Evolutionary conservation across 2,329 filamentous ascomycete genomes (phyloP).

Genomic region (Aureobasidium melanogenum): DNA sequence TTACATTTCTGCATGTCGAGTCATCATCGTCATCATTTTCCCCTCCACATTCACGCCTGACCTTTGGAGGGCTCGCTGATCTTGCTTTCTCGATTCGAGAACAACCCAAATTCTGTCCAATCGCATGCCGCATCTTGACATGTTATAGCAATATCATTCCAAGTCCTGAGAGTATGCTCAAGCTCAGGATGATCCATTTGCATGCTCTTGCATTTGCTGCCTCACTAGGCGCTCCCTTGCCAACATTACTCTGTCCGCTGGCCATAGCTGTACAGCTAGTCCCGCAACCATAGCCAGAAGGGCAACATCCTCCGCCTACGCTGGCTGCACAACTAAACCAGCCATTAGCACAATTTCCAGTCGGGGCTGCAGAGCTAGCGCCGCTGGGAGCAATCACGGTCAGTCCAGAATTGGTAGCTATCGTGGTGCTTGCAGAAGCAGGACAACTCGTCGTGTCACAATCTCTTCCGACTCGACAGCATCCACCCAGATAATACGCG

Average conservation of each 20-base stretch:
- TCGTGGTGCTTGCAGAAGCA: constrained; percentile 50
- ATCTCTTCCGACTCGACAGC: constrained; percentile 79
- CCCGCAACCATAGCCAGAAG: constrained; percentile 65
- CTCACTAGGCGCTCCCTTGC: constrained; percentile 31
- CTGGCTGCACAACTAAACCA: constrained; percentile 66
- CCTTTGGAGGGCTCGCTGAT: not conserved
- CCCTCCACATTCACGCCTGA: not conserved
- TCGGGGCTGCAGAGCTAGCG: constrained; percentile 5
- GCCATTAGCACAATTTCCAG: constrained; percentile 58
- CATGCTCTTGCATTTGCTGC: constrained; percentile 22
- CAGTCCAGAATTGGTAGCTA: constrained; percentile 54
- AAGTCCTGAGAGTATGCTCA: constrained; percentile 25
- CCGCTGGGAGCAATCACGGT: constrained; percentile 49
- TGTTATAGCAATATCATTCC: constrained; percentile 31
- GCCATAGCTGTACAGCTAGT: constrained; percentile 58
- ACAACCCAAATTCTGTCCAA: not conserved
- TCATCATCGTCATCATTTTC: not conserved
- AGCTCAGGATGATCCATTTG: constrained; percentile 24
- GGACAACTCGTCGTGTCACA: constrained; percentile 77
- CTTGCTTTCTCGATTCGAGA: constrained; percentile 18
- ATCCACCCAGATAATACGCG: constrained; percentile 71
- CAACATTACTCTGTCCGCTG: constrained; percentile 47
- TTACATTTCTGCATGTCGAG: constrained; percentile 2
- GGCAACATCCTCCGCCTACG: constrained; percentile 76
- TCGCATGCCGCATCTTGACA: not conserved